Conservation (phyloP, 2,329 filamentous ascomycete species). For the Ophiostoma montium region DNA sequence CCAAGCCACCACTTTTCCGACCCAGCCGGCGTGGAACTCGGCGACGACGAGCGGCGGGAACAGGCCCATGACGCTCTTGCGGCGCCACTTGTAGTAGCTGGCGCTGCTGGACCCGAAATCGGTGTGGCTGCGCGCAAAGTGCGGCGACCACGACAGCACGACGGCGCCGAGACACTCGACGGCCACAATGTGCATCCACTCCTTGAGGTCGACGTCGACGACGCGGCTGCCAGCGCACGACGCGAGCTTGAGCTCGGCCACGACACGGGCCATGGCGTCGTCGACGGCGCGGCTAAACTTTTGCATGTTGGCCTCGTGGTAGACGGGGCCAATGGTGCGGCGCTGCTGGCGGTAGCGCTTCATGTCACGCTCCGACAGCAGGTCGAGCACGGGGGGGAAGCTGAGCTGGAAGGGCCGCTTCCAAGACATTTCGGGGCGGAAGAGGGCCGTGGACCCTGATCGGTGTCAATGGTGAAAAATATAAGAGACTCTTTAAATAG, state of each 20-base stretch:
- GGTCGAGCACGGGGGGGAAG: conserved; percentile 31
- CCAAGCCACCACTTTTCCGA: conserved; percentile 21
- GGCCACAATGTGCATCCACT: conserved; percentile 43
- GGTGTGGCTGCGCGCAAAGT: conserved; percentile 27
- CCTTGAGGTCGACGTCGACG: conserved; percentile 30
- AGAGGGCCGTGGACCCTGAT: conserved; percentile 32
- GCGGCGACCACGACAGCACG: conserved; percentile 38
- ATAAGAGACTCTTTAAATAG: background rate
- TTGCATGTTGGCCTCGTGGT: conserved; percentile 28
- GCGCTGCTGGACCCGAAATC: conserved; percentile 34
- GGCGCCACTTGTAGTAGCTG: conserved; percentile 35
- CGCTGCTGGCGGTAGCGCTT: conserved; percentile 34
- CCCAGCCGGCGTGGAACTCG: conserved; percentile 23
- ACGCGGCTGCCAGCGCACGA: conserved; percentile 20
- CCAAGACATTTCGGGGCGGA: conserved; percentile 28
- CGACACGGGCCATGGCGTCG: conserved; percentile 22
- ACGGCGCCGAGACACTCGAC: conserved; percentile 37
- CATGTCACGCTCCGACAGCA: conserved; percentile 34
- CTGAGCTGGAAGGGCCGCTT: conserved; percentile 19
- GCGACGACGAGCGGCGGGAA: conserved; percentile 30
- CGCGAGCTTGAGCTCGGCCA: conserved; percentile 25
- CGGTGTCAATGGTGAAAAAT: background rate
- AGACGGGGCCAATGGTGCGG: conserved; percentile 33
- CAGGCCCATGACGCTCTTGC: conserved; percentile 37
- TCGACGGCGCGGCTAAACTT: conserved; percentile 29